Evolutionary conservation across 2,329 filamentous ascomycete species (phyloP), one percentile per base, ranked within the genome.

Genomic region (Colletotrichum chlorophyti): DNA sequence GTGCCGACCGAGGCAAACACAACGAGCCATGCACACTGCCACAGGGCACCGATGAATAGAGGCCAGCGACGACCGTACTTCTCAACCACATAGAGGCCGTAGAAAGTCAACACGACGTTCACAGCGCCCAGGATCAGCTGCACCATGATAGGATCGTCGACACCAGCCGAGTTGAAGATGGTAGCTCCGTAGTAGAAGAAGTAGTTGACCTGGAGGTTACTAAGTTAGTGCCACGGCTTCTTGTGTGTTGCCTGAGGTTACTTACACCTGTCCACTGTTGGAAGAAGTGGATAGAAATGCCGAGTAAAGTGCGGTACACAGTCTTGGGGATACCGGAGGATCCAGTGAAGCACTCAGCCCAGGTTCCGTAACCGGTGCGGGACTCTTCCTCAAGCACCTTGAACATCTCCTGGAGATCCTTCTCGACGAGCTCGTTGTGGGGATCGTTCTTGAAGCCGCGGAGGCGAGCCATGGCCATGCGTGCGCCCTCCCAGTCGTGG

Each of bases 101-200:
- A 79, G 62, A 91, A 85, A 14, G 88, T 90, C 69, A 83, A 84
- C 61, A 76, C 79, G 10, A 91, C 87, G 65, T 91, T 91, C 63
- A 91, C 86, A 6, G 82, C 84, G 15, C 82, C 82, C 1, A 90
- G 78, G 58, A 91, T 90, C 68, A 91, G 84, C 67, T 89, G 86
- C 0, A 84, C 88, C 55, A 85, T 76, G 65, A 87, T 89, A 15
- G 84, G 83, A 70, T 91, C 87, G 2, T 80, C 71, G 42, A 91
- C 79, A 58, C 88, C 88, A 3, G 88, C 85, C 1, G 86, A 83
- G 52, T 81, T 60, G 71, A 93, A 92, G 66, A 92, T 83, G 9
- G 83, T 84, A 8, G 84, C 83, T n/a, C 83, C 83, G 66, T 89
- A 91, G 72, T 86, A 86, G 66, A 85, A 83, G 69, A 85, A 85